Percentiles rank a stretch among this genome's conserved stretches.
phyloP scores from a whole-genome alignment of 805 yeast species.

The Cyberlindnera americana region DNA sequence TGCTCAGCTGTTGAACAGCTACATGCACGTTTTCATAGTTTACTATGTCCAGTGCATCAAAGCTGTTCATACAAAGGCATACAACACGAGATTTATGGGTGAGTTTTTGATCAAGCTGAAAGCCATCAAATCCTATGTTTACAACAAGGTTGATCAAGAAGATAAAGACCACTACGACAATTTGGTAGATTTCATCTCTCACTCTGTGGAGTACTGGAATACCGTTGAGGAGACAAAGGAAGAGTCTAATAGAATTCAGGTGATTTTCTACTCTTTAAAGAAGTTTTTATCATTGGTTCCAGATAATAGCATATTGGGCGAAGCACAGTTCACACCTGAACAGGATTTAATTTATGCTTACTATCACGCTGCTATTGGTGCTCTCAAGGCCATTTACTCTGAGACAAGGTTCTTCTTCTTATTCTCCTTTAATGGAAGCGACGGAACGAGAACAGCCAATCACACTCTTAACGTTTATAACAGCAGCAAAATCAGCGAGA shows the following conservation, averaged over 20 bases:
- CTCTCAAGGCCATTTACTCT: conserved; percentile 34
- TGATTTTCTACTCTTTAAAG: conserved; percentile 25
- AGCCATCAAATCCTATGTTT: conserved; percentile 17
- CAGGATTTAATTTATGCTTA: conserved; percentile 29
- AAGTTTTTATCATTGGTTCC: conserved; percentile 24
- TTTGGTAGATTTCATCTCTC: conserved; percentile 15
- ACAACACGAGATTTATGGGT: conserved; percentile 26
- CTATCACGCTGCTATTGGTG: conserved; percentile 32
- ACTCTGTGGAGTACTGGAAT: conserved; percentile 18
- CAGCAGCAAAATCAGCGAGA: conserved; percentile 5
- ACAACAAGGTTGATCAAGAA: conserved; percentile 11
- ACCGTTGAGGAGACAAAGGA: conserved; percentile 5
- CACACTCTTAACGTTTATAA: conserved; percentile 11
- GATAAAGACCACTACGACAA: conserved; percentile 17
- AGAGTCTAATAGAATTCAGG: conserved; percentile 23
- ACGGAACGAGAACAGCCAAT: conserved; percentile 29
- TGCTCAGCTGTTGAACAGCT: conserved; percentile 20
- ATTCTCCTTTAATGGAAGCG: conserved; percentile 34
- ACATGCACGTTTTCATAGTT: conserved; percentile 22
- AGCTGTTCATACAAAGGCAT: conserved; percentile 31
- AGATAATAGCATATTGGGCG: conserved; percentile 13
- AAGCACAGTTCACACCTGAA: conserved; percentile 11
- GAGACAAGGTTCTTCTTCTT: conserved; percentile 34
- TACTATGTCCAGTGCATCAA: conserved; percentile 32
- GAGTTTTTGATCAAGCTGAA: conserved; percentile 28